Evolutionary conservation across 257 asterid genomes (phyloP), one percentile per base, ranked within the genome.

Genomic region (Scutellaria minor): DNA sequence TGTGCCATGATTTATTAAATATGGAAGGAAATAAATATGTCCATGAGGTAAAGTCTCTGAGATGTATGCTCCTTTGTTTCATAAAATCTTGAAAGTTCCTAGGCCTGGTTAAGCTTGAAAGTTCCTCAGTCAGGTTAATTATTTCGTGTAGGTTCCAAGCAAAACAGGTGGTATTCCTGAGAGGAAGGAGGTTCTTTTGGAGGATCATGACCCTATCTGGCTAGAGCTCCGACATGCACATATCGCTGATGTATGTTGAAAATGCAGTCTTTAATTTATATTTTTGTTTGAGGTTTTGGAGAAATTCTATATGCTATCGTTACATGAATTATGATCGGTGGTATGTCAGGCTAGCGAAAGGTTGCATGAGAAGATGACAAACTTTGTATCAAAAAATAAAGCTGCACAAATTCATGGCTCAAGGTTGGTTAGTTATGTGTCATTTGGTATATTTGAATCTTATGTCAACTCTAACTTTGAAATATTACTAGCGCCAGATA

Each of bases 131-230:
- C 40, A 66, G 57, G 60, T 45, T 62, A 41, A 82, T 71, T 74
- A 55, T 48, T 55, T 70, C 82, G 73, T 60, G 60, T 83, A 95
- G 99, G 93, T 92, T 78, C 89, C 96, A 67, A 85, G 92, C 87
- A 90, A 85, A 83, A 81, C 84, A 65, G 95, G 92, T 24, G 96
- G 93, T 54, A 62, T 63, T 63, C 95, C 97, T 42, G 99, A 95
- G 87, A 95, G 79, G 89, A 95, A 92, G 75, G 98, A 92, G 79
- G 99, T 95, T 64, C 97, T 95, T 79, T 83, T 95, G 86, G 99
- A 95, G 85, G 99, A 95, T 79, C 99, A 92, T 63, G 99, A 95
- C 73, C 96, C 98, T 76, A 89, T 95, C 78, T 95, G 99, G 99
- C 87, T 95, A 74, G 99, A 95, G 88, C 97, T 95, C 66, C 96